These are phyloP conservation scores for Dicorynia guianensis DNA, from an alignment of 306 rosid genomes.

Conservation along the genomic window DNA sequence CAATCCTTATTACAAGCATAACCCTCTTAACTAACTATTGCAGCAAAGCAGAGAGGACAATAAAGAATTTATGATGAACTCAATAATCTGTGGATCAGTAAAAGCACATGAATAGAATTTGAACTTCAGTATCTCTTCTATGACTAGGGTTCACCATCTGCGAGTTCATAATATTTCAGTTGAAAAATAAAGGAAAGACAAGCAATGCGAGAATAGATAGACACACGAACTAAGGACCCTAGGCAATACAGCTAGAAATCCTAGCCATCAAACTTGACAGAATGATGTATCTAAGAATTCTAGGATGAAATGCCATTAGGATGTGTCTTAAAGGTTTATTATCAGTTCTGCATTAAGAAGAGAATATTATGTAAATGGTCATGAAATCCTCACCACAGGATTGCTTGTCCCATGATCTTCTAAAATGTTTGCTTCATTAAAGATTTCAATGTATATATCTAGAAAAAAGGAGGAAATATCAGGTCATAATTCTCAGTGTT, in stretches of 20 bases:
- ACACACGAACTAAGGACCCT: slow-evolving; percentile 12
- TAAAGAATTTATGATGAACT: background rate
- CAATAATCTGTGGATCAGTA: slow-evolving; percentile 7
- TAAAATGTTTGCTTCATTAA: slow-evolving; percentile 79
- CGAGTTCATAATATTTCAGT: slow-evolving; percentile 8
- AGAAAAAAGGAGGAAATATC: slow-evolving; percentile 26
- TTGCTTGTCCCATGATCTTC: slow-evolving; percentile 75
- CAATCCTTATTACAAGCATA: slow-evolving; percentile 20
- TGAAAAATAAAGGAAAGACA: slow-evolving; percentile 13
- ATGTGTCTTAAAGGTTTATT: slow-evolving; percentile 26
- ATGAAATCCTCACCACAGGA: slow-evolving; percentile 81
- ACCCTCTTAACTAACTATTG: slow-evolving; percentile 22
- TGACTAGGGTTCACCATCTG: background rate
- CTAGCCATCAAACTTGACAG: slow-evolving; percentile 18
- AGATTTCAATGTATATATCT: slow-evolving; percentile 81
- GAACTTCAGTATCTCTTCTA: slow-evolving; percentile 22
- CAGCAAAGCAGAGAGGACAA: slow-evolving; percentile 20
- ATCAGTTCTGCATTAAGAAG: slow-evolving; percentile 3
- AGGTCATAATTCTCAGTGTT: slow-evolving; percentile 22
- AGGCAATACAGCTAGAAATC: slow-evolving; percentile 27
- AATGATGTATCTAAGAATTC: slow-evolving; percentile 23
- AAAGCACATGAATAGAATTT: slow-evolving; percentile 13
- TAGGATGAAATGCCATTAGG: background rate
- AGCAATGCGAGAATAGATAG: slow-evolving; percentile 31
- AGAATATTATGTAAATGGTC: slow-evolving; percentile 9